These are phyloP conservation scores for Leccinum olivaceopallidum DNA, from an alignment of 768 basidiomycete genomes.

Conservation along the genomic window DNA sequence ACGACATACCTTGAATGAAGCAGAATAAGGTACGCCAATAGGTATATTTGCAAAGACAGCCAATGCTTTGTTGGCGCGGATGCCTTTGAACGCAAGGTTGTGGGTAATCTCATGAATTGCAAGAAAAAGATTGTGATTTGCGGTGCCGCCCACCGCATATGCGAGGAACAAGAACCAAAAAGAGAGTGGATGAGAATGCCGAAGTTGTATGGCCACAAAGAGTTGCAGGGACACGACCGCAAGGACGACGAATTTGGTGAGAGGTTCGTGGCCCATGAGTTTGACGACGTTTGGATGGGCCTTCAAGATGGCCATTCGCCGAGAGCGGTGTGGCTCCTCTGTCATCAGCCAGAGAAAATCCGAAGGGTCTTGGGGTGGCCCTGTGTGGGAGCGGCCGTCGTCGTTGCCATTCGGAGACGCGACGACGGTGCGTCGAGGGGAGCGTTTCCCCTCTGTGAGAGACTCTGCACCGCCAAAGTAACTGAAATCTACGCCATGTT, in stretches of 20 bases:
- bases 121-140: constrained; percentile 97
- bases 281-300: constrained; percentile 95
- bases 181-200: constrained; percentile 68
- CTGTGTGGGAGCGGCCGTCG: constrained; percentile 43
- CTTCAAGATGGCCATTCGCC: constrained; percentile 88
- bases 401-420: constrained; percentile 39
- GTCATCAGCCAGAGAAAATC: constrained; percentile 98
- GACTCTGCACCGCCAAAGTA: constrained; percentile 85
- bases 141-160: constrained; percentile 89
- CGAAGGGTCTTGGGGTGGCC: constrained; percentile 68
- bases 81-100: constrained; percentile 87
- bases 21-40: constrained; percentile 93
- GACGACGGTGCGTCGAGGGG: constrained; percentile 52
- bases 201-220: constrained; percentile 58
- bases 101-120: constrained; percentile 99
- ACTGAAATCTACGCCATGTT: constrained; percentile 59
- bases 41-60: constrained; percentile 92
- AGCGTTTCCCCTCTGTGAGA: constrained; percentile 52
- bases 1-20: constrained; percentile 82
- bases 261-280: constrained; percentile 93
- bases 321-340: constrained; percentile 92
- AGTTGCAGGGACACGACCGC: constrained; percentile 81
- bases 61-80: constrained; percentile 80
- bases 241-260: constrained; percentile 90
- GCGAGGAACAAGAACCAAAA: constrained; percentile 72